Evolutionary conservation across 2,329 filamentous ascomycete species (phyloP).

Genomic region (Claviceps quebecensis): DNA sequence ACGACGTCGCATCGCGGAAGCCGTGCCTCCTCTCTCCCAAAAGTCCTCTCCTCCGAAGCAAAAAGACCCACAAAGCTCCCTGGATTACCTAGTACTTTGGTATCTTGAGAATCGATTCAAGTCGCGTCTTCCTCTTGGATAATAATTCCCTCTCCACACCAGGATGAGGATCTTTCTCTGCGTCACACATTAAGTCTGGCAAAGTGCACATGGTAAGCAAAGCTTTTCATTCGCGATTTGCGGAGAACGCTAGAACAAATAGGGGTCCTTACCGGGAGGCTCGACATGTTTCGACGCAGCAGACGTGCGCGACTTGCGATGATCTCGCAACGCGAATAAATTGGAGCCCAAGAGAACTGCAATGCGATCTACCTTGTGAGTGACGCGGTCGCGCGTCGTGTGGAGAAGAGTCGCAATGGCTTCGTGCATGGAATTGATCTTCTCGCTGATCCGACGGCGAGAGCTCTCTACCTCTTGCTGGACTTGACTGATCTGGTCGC

Average conservation of each 20-base stretch:
- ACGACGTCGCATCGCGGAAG: no score
- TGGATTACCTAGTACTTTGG: background rate
- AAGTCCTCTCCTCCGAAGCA: no score
- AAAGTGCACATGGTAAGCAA: background rate
- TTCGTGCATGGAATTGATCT: constrained; percentile 2
- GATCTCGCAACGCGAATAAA: background rate
- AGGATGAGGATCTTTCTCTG: background rate
- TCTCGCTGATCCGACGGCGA: constrained; percentile 3
- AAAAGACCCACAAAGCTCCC: no score
- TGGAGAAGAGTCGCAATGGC: constrained; percentile 1
- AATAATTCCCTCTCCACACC: background rate
- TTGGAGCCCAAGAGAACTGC: background rate
- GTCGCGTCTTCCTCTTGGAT: background rate
- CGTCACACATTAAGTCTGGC: background rate
- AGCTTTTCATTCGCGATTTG: background rate
- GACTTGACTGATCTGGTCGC: background rate
- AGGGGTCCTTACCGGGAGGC: background rate
- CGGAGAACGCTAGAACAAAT: background rate
- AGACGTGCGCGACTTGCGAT: background rate
- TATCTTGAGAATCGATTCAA: background rate
- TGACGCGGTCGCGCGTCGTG: background rate
- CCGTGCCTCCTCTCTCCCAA: no score
- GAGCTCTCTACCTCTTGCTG: constrained; percentile 2
- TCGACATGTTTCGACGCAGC: background rate
- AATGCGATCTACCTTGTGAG: background rate